Percentiles rank a stretch among this genome's conserved stretches.
Conservation (phyloP, 176 grass and related monocot species). For the Olyra latifolia region DNA sequence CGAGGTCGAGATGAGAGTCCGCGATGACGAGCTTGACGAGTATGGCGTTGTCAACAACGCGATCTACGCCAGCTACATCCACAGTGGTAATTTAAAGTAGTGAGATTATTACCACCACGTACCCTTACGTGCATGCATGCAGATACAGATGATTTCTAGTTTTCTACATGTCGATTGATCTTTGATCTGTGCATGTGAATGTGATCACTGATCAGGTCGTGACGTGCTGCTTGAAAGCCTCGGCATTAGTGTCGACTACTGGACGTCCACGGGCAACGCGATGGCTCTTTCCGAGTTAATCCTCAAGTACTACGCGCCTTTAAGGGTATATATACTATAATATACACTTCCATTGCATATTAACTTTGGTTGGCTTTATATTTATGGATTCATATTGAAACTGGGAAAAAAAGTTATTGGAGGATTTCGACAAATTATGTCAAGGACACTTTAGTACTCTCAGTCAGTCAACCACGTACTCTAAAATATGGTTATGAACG, state of each 20-base stretch:
- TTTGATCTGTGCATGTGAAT: background rate
- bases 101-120: no score
- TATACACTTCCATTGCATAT: background rate
- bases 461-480: no score
- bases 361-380: background rate
- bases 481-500: no score
- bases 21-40: slow-evolving; percentile 74
- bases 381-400: background rate
- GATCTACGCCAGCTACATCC: slow-evolving; percentile 71
- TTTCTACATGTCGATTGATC: no score
- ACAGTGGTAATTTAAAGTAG: slow-evolving; percentile 3
- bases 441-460: no score
- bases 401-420: background rate
- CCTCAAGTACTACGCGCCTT: slow-evolving; percentile 62
- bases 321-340: background rate
- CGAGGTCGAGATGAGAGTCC: slow-evolving; percentile 55
- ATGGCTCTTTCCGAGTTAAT: slow-evolving; percentile 59
- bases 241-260: slow-evolving; percentile 50
- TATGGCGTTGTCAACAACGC: slow-evolving; percentile 83
- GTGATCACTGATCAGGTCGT: slow-evolving; percentile 45
- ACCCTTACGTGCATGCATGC: background rate
- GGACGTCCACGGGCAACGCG: slow-evolving; percentile 55
- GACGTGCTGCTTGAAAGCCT: slow-evolving; percentile 52
- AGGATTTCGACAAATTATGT: background rate
- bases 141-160: slow-evolving; percentile 20